phyloP scores from a whole-genome alignment of 768 basidiomycete genomes.

The Collybia mongolica region DNA sequence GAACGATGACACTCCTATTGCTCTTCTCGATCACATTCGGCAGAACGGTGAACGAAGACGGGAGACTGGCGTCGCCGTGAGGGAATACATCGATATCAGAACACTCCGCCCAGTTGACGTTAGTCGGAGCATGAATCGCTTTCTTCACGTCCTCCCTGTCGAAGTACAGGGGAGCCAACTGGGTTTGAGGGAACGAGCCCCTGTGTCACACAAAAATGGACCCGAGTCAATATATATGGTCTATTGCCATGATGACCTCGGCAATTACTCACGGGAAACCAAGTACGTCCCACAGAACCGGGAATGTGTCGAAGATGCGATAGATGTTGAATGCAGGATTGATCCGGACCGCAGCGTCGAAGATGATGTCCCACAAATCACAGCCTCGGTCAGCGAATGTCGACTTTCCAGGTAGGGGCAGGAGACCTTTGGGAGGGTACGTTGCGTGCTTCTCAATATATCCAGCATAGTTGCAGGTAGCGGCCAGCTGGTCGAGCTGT shows the following conservation, averaged over 20 bases:
- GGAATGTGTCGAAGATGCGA: conserved; percentile 74
- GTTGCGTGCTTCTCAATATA: conserved; percentile 63
- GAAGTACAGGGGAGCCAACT: conserved; percentile 66
- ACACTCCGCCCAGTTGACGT: conserved; percentile 65
- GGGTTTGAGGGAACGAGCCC: conserved; percentile 53
- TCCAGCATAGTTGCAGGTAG: conserved; percentile 57
- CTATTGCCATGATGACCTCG: neutral
- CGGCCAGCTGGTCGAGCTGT: conserved; percentile 52
- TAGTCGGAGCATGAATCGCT: conserved; percentile 67
- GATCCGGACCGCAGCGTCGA: conserved; percentile 55
- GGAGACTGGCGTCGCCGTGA: conserved; percentile 56
- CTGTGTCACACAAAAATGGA: conserved; percentile 25
- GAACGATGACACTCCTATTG: conserved; percentile 63
- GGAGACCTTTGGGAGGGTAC: conserved; percentile 63
- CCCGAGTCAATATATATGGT: neutral
- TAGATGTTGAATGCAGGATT: conserved; percentile 82
- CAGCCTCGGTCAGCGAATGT: conserved; percentile 48
- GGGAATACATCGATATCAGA: conserved; percentile 60
- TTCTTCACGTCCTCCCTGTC: conserved; percentile 64
- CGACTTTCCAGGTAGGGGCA: conserved; percentile 68
- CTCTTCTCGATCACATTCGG: conserved; percentile 79
- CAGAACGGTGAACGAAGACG: conserved; percentile 62
- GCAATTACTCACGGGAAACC: conserved; percentile 64
- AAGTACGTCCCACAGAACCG: conserved; percentile 75
- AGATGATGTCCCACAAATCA: conserved; percentile 67